phyloP scores from a whole-genome alignment of 345 rosid genomes.

The Mangifera indica region DNA sequence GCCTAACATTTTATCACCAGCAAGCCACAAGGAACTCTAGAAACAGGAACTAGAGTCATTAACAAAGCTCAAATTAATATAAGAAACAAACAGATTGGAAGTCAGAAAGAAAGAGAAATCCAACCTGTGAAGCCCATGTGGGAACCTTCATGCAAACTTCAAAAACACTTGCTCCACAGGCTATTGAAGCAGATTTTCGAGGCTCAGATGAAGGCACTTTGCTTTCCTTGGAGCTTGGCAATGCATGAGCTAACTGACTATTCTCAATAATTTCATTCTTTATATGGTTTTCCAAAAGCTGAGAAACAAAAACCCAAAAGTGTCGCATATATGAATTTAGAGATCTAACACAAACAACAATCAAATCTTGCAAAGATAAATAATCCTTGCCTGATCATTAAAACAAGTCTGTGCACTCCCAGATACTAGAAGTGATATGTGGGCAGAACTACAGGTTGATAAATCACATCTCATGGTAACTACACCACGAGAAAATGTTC shows the following conservation, averaged over 20 bases:
- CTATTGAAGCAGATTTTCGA: constrained; percentile 87
- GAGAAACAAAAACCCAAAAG: constrained; percentile 27
- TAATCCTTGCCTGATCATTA: constrained; percentile 83
- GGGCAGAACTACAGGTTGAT: constrained; percentile 91
- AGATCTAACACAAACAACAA: constrained; percentile 6
- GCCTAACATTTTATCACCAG: not conserved
- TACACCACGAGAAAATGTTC: constrained; percentile 95
- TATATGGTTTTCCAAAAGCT: constrained; percentile 96
- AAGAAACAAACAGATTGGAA: not conserved
- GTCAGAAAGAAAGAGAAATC: constrained; percentile 12
- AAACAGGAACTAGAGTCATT: not conserved
- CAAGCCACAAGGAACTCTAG: not conserved
- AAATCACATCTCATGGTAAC: constrained; percentile 98
- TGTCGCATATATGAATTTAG: not conserved
- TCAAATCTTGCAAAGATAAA: constrained; percentile 4
- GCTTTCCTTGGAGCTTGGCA: constrained; percentile 53
- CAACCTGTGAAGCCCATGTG: constrained; percentile 97
- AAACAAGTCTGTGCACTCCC: constrained; percentile 99
- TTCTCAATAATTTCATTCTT: constrained; percentile 87
- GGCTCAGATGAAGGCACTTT: constrained; percentile 59
- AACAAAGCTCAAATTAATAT: not conserved
- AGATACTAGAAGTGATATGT: constrained; percentile 86
- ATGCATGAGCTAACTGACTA: constrained; percentile 66
- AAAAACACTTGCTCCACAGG: constrained; percentile 91
- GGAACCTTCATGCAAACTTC: constrained; percentile 96